Conservation (phyloP, 192 early-diverging fungal species). For the Blastocladiella britannica region DNA sequence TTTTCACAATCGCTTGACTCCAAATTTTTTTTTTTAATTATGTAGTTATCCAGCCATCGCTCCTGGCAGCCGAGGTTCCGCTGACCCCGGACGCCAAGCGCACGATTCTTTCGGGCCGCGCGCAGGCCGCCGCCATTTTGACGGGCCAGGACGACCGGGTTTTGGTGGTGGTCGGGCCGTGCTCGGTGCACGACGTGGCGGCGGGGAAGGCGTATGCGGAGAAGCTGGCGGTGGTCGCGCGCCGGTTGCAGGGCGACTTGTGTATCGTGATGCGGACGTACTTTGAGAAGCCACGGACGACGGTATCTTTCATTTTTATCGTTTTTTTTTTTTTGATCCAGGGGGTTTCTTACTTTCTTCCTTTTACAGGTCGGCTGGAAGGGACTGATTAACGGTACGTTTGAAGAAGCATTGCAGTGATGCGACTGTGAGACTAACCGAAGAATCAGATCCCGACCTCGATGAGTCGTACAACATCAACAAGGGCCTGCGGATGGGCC, state of each 20-base stretch:
- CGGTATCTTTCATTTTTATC: constrained; percentile 11
- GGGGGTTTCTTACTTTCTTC: constrained; percentile 2
- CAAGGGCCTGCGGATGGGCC: constrained; percentile 59
- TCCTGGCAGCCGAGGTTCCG: constrained; percentile 5
- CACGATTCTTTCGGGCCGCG: background rate
- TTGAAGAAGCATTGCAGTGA: constrained; percentile 36
- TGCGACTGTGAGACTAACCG: background rate
- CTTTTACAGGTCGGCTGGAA: constrained; percentile 62
- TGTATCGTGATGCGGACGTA: constrained; percentile 64
- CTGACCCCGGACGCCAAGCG: background rate
- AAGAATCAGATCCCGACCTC: background rate
- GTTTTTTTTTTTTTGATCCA: constrained; percentile 1
- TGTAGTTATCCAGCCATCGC: background rate
- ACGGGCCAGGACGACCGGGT: constrained; percentile 52
- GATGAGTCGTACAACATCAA: constrained; percentile 44
- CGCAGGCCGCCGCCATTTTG: constrained; percentile 24
- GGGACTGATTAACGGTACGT: constrained; percentile 72
- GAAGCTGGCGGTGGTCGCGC: constrained; percentile 33
- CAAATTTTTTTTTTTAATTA: too few relatives aligned
- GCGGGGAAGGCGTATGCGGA: constrained; percentile 59
- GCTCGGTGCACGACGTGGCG: constrained; percentile 61
- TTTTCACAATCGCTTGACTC: too few relatives aligned
- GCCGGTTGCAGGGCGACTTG: constrained; percentile 34
- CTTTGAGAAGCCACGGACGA: constrained; percentile 71
- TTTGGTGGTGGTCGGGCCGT: constrained; percentile 67